Evolutionary conservation across 2,329 filamentous ascomycete species (phyloP), one percentile per base, ranked within the genome.

Genomic region (Penicillium aurantiogriseum): DNA sequence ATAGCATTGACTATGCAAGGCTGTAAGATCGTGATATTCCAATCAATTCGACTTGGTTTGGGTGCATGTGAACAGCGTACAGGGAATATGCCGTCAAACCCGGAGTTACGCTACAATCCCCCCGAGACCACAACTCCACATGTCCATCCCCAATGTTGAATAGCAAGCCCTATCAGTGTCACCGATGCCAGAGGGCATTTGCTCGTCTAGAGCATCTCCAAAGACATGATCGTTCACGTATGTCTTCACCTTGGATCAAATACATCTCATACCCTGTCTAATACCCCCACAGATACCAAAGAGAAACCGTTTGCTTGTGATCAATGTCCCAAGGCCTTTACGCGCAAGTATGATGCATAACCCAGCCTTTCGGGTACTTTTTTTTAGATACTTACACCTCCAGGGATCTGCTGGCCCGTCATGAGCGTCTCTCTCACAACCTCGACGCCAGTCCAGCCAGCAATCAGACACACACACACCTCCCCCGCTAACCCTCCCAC

Each of bases 161-260:
- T 52, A 55, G 43, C 57, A 67, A 64, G 15, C 59, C 59, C 53
- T 73, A 67, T 53, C 67, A 72, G 33, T 73, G 70, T 36, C 67
- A 69, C 23, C 62, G 71, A 58, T 73, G 71, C 47, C 59, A 66
- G 5, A 63, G 66, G 43, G 55, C 66, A 13, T 73, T 73, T 56
- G 70, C 70, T 27, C 69, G 71, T 11, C 52, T 73, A 39, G 71
- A 73, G 54, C 71, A 73, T 69, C 64, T 73, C 23, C 71, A 73
- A 64, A 66, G 70, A 10, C 70, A 73, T 55, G 70, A 73, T 58
- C 69, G 71, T 43, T 73, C 71, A 35, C 71, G 70, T 73, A 68
- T 40, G 65, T 58, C 21, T 35, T 25, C 17, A 25, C 19, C 38
- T 25, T 23, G 35, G n/a, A 27, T 10, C 1, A 4, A 21, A 27